Conservation (phyloP, 768 basidiomycete species). For the Naganishia vaughanmartiniae region DNA sequence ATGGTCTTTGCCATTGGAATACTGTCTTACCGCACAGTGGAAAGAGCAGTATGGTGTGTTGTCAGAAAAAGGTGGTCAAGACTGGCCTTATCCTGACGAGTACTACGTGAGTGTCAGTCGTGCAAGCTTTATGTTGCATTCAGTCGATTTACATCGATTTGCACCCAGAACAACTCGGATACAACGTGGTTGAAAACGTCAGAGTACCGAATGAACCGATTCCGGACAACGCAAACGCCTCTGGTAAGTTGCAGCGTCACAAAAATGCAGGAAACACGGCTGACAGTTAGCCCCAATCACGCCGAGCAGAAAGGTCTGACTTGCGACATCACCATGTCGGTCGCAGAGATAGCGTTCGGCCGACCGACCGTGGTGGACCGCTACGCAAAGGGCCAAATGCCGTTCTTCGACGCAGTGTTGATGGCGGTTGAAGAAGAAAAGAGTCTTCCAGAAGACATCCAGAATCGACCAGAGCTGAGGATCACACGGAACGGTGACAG, state of each 20-base stretch:
- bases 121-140: neutral
- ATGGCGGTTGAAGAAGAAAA: slow-evolving; percentile 23
- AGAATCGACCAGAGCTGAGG: slow-evolving; percentile 5
- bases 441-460: slow-evolving; percentile 12
- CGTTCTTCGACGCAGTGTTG: slow-evolving; percentile 40
- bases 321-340: slow-evolving; percentile 70
- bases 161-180: slow-evolving; percentile 62
- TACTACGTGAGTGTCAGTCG: slow-evolving; percentile 61
- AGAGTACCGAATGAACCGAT: slow-evolving; percentile 76
- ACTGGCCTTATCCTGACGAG: slow-evolving; percentile 77
- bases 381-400: slow-evolving; percentile 60
- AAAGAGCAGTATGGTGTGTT: slow-evolving; percentile 56
- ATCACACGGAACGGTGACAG: slow-evolving; percentile 13
- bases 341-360: slow-evolving; percentile 67
- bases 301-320: slow-evolving; percentile 31
- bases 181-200: slow-evolving; percentile 58
- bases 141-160: neutral
- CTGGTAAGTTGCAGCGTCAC: slow-evolving; percentile 35
- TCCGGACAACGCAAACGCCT: slow-evolving; percentile 72
- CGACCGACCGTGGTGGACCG: slow-evolving; percentile 59
- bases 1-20: slow-evolving; percentile 75
- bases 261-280: too few relatives aligned
- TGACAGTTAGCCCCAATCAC: neutral
- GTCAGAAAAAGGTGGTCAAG: slow-evolving; percentile 61
- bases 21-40: slow-evolving; percentile 55